Base-by-base conservation (phyloP, 2,329 filamentous ascomycete genomes). In the Neocucurbitaria cava region DNA sequence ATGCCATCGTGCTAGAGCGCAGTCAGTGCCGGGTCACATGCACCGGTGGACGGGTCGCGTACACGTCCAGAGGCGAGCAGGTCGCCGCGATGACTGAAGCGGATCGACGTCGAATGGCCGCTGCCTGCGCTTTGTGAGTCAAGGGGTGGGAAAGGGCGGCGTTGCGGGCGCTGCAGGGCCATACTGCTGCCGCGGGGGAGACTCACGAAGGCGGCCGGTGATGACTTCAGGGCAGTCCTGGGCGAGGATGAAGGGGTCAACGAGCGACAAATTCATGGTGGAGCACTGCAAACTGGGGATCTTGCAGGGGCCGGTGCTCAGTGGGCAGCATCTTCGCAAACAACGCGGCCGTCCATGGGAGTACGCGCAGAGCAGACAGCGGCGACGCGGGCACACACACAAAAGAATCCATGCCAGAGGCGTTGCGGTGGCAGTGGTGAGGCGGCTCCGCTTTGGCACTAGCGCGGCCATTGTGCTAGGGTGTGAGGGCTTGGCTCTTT, bases 41-140 rank as follows among this genome's bases (percentile, higher is more conserved):
- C 58, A 49, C 38, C 33, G 49, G 49, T 36, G 36, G 31, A 31
- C 35, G n/a, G 43, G 40, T 43, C 40, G 63, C 76, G 56, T 75
- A 92, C 91, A 72, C 95, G 89, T 61, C 95, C 95, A 26, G 93
- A 96, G 40, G 95, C 95, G 60, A 99, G 87, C 68, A 95, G 93
- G 77, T 99, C 94, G 76, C 95, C 95, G 72, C 89, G 91, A 72
- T 92, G 91, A 72, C 94, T 97, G 83, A 99, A 99, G 62, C 94
- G 91, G 54, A 88, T 80, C 68, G 84, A 87, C 31, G 86, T 86
- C 44, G 86, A 84, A 76, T 87, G 85, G 44, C 87, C 86, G 69
- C 82, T 85, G 66, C 81, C 83, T 86, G 52, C 35, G 53, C 20
- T 52, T 35, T 50, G 63, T 66, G 43, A 68, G 65, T 46, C 48